phyloP scores from a whole-genome alignment of 1,139 yeast genomes.

The Kodamaea plutei region DNA sequence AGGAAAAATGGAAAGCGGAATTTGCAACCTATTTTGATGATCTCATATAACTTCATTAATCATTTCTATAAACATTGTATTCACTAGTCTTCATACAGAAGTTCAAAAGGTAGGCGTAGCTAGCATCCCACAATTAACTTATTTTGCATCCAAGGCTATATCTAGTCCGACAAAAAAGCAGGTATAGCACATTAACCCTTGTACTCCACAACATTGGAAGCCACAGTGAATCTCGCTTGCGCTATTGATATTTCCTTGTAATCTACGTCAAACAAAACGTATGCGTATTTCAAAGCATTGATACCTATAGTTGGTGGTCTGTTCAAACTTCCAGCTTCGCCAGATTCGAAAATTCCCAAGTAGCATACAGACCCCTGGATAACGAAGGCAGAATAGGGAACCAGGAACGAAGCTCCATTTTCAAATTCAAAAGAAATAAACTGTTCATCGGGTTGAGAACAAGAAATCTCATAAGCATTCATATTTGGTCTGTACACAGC shows the following conservation, averaged over 20 bases:
- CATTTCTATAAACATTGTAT: too few relatives aligned
- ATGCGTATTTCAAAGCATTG: constrained; percentile 26
- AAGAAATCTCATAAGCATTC: constrained; percentile 20
- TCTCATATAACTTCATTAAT: too few relatives aligned
- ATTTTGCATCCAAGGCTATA: too few relatives aligned
- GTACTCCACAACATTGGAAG: too few relatives aligned
- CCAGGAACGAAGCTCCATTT: constrained; percentile 13
- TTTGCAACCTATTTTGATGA: constrained; percentile 4
- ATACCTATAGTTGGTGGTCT: constrained; percentile 20
- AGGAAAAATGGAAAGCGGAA: constrained; percentile 4
- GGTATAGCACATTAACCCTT: too few relatives aligned
- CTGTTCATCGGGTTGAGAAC: constrained; percentile 12
- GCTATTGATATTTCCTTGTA: constrained; percentile 14
- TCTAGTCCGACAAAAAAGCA: too few relatives aligned
- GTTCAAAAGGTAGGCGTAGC: too few relatives aligned
- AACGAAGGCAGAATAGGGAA: constrained; percentile 15
- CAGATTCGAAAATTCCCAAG: constrained; percentile 4
- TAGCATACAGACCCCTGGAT: constrained; percentile 4
- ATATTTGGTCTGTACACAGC: constrained; percentile 1
- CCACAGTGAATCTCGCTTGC: constrained; percentile 11
- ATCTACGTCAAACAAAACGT: constrained; percentile 20
- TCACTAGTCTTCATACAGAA: too few relatives aligned
- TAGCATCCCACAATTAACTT: too few relatives aligned
- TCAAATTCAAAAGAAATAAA: constrained; percentile 13
- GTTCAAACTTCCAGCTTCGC: constrained; percentile 5